Percentiles rank a stretch among this genome's conserved stretches.
Evolutionary conservation across 805 yeast species (phyloP).

Genomic region (Teunomyces atbi): DNA sequence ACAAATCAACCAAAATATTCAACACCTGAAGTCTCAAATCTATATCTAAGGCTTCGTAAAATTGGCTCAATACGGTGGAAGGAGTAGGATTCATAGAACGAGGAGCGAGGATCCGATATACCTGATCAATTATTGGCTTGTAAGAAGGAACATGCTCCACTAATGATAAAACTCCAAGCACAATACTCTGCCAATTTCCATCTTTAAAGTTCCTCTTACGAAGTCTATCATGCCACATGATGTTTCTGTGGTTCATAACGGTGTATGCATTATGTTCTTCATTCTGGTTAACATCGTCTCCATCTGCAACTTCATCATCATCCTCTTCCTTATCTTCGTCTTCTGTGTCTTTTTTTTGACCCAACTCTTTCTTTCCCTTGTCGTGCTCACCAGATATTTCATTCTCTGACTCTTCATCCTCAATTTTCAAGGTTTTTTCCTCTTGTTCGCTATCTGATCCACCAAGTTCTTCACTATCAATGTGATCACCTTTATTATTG

Average conservation of each 20-base stretch:
- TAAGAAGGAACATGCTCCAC: constrained; percentile 59
- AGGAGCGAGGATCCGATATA: constrained; percentile 61
- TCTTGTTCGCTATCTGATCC: constrained; percentile 22
- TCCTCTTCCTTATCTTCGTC: constrained; percentile 20
- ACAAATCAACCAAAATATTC: constrained; percentile 60
- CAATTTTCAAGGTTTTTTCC: constrained; percentile 19
- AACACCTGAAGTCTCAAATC: constrained; percentile 57
- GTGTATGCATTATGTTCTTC: constrained; percentile 44
- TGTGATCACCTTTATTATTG: constrained; percentile 23
- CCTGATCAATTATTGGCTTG: constrained; percentile 46
- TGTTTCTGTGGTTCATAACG: constrained; percentile 55
- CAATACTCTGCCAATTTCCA: constrained; percentile 80
- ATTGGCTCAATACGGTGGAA: constrained; percentile 49
- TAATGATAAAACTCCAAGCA: constrained; percentile 68
- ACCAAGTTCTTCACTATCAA: constrained; percentile 20
- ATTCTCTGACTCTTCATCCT: constrained; percentile 21
- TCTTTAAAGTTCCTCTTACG: constrained; percentile 72
- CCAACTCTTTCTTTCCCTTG: constrained; percentile 2
- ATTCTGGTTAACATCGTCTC: constrained; percentile 17
- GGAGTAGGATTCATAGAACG: constrained; percentile 48
- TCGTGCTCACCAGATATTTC: constrained; percentile 16
- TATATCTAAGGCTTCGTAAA: constrained; percentile 50
- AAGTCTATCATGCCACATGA: constrained; percentile 76
- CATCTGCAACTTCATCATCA: constrained; percentile 16
- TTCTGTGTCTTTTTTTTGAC: constrained; percentile 12